Conservation (phyloP, 2,329 filamentous ascomycete species). For the Sphaerulina musiva region DNA sequence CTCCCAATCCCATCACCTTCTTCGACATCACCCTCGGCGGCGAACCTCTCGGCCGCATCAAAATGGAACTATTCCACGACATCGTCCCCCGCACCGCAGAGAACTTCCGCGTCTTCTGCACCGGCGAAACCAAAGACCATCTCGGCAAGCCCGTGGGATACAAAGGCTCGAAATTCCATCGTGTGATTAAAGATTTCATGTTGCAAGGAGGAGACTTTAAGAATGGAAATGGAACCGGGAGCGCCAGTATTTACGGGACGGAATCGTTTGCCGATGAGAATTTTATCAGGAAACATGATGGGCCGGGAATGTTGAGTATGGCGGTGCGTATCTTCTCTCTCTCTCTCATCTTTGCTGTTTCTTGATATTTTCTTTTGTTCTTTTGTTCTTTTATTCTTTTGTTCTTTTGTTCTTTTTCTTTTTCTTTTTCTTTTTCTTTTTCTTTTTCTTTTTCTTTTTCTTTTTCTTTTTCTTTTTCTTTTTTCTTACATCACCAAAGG, state of each 20-base stretch:
- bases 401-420: too few relatives aligned
- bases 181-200: constrained; percentile 95
- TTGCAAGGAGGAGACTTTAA: constrained; percentile 95
- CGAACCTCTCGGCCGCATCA: constrained; percentile 77
- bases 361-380: too few relatives aligned
- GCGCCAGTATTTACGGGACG: constrained; percentile 75
- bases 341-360: too few relatives aligned
- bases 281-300: constrained; percentile 71
- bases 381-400: too few relatives aligned
- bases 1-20: constrained; percentile 53
- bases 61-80: constrained; percentile 84
- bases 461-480: neutral
- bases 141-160: constrained; percentile 80
- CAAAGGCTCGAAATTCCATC: constrained; percentile 90
- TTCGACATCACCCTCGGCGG: constrained; percentile 77
- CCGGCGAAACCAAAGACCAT: constrained; percentile 77
- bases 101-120: constrained; percentile 96
- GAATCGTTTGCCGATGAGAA: constrained; percentile 86
- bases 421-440: neutral
- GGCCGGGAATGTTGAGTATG: constrained; percentile 81
- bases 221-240: constrained; percentile 86
- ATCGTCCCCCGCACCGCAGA: constrained; percentile 74
- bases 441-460: neutral
- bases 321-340: constrained; percentile 50
- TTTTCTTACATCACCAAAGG: too few relatives aligned